Conservation (phyloP, 768 basidiomycete genomes). For the Lepiota subincarnata region DNA sequence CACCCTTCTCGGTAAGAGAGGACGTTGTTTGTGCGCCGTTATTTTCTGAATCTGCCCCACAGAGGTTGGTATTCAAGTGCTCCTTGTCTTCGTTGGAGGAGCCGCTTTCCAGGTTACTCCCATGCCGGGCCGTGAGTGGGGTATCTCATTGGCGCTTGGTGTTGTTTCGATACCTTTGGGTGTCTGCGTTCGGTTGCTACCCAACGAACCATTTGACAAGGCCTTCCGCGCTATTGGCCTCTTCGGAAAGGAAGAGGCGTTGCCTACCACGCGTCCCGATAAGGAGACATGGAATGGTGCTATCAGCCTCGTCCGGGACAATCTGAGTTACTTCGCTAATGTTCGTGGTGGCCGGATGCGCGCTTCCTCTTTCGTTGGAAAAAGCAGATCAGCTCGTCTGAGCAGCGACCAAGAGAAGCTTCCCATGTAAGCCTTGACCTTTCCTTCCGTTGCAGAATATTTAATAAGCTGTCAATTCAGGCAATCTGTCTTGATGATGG, state of each 20-base stretch:
- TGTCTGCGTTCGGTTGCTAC: slow-evolving; percentile 71
- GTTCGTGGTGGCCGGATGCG: slow-evolving; percentile 87
- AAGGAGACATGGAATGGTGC: slow-evolving; percentile 72
- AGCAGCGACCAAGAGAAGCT: slow-evolving; percentile 47
- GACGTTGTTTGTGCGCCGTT: not conserved
- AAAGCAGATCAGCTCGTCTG: slow-evolving; percentile 64
- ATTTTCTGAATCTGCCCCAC: slow-evolving; percentile 12
- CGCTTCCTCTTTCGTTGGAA: slow-evolving; percentile 80
- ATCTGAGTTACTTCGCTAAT: slow-evolving; percentile 76
- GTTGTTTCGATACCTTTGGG: slow-evolving; percentile 86
- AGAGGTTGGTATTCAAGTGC: slow-evolving; percentile 85
- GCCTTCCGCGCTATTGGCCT: slow-evolving; percentile 47
- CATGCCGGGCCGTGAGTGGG: slow-evolving; percentile 87
- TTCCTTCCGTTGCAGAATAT: not conserved
- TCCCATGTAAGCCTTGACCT: slow-evolving; percentile 34
- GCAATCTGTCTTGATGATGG: slow-evolving; percentile 46
- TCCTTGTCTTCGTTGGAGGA: slow-evolving; percentile 90
- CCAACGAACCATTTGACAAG: slow-evolving; percentile 73
- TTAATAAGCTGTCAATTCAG: slow-evolving; percentile 18
- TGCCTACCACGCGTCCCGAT: slow-evolving; percentile 63
- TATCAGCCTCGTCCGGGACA: slow-evolving; percentile 79
- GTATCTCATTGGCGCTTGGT: slow-evolving; percentile 85
- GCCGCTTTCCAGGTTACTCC: slow-evolving; percentile 85
- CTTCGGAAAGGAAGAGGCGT: slow-evolving; percentile 56
- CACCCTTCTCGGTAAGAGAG: slow-evolving; percentile 71